Base-by-base conservation (phyloP, 2,329 filamentous ascomycete species). In the Calonectria multiphialidica region DNA sequence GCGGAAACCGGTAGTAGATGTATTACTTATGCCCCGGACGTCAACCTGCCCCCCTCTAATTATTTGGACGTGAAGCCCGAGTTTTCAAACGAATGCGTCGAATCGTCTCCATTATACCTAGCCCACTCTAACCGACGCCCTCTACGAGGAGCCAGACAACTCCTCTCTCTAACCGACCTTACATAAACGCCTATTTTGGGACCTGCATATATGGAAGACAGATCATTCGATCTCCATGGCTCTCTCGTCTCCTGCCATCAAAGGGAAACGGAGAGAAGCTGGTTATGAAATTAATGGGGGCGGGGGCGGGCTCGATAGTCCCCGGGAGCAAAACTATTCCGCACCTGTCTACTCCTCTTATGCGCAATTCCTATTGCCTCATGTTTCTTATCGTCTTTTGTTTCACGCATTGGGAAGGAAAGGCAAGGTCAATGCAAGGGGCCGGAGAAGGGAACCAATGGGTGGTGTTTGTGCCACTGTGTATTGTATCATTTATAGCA, bases 1-100 rank as follows among this genome's bases (percentile, higher is more conserved):
- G 82, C 42, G 85, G 84, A 70, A 80, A 80, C 77, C 83, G 83
- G 76, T 85, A 80, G 78, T 72, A 21, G 37, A 40, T 47, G 47
- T 21, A 18, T 53, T 44, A 12, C n/a, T 12, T 37, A 61, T 35
- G 49, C 59, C 44, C 35, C 25, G n/a, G 37, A 10, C 33, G 25
- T 23, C 30, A 18, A 28, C 10, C 8, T 28, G 25, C 16, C 37
- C 23, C 23, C 35, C 50, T 33, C 63, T 45, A 42, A 71, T 44
- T 62, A 47, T 47, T 64, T 18, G 28, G 28, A 47, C 30, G 35
- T 28, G 50, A 63, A 55, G 59, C 59, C 55, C 40, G 47, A 71
- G 75, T 71, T 71, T 59, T 71, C 63, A 72, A 67, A 71, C 70
- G 61, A 53, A 63, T 69, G 66, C 65, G 70, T 61, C 66, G 68